Evolutionary conservation across 345 rosid species (phyloP), one percentile per base, ranked within the genome.

Genomic region (Citrus trifoliata): DNA sequence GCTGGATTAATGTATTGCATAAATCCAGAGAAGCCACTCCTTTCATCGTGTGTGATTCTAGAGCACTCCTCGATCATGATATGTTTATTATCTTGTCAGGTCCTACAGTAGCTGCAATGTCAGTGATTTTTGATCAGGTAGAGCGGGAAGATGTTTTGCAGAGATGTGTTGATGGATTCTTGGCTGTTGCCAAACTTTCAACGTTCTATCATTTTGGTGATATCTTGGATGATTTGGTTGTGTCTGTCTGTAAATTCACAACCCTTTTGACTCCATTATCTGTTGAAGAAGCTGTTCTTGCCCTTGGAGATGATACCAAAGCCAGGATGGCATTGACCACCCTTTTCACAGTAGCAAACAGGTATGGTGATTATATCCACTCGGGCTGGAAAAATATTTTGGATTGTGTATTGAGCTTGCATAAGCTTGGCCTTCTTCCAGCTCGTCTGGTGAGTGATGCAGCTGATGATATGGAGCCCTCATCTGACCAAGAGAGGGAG

Each of bases 91-190:
- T 88, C 67, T 48, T 89, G 78, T 90, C 89, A 21, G 90, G 90
- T 73, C 94, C 93, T 58, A 85, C 88, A 22, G 84, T 90, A 79
- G 97, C 93, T 53, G 94, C 97, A 28, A 88, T 92, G 67, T 88
- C 94, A 18, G 97, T 90, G 75, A 88, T 92, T 78, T 92, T 90
- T 84, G 90, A 88, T 80, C 97, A 89, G 76, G 88, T 87, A 81
- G 97, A 90, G 80, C 90, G 85, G 55, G 94, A 86, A 84, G 92
- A 90, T 71, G 85, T 89, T 74, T 81, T 86, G 42, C 89, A 83
- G 74, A 85, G 89, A 77, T 92, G 97, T 65, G 64, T 84, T 27
- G 94, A 89, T 80, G 97, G 94, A 73, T 88, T 89, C 82, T 75
- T 92, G 82, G 89, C 93, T 22, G 77, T 92, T 77, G 94, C 94